Evolutionary conservation across 345 rosid species (phyloP).

Genomic region (Citropsis articulata): DNA sequence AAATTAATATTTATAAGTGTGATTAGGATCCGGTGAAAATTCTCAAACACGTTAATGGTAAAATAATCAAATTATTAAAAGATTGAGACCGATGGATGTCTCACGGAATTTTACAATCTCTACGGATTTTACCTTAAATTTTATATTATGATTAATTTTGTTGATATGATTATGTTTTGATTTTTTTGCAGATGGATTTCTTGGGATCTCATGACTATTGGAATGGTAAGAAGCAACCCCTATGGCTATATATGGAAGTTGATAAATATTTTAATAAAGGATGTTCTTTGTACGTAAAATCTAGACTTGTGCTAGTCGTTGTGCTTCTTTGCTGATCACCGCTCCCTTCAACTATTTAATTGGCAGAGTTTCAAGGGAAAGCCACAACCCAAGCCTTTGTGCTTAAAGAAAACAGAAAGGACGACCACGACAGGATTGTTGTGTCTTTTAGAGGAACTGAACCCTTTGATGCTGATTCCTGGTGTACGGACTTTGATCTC

Average conservation of each 20-base stretch:
- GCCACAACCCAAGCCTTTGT: slow-evolving; percentile 60
- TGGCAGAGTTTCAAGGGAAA: slow-evolving; percentile 52
- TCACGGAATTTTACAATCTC: no score
- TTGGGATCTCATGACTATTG: slow-evolving; percentile 58
- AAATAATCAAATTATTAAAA: no score
- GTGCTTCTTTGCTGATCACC: not conserved
- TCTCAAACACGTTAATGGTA: no score
- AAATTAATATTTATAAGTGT: no score
- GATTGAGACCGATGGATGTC: no score
- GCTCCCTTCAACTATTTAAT: not conserved
- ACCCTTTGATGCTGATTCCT: slow-evolving; percentile 58
- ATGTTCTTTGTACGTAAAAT: not conserved
- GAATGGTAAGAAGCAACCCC: slow-evolving; percentile 52
- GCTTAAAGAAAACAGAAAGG: slow-evolving; percentile 31
- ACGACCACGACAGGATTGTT: slow-evolving; percentile 39
- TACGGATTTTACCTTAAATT: no score
- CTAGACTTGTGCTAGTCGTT: not conserved
- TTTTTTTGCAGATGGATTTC: slow-evolving; percentile 51
- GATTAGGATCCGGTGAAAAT: no score
- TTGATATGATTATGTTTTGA: not conserved
- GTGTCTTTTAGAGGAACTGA: slow-evolving; percentile 73
- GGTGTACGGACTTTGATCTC: slow-evolving; percentile 70
- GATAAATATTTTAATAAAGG: no score
- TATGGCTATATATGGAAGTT: no score
- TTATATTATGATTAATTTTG: no score